These are phyloP conservation scores for Aphanomyces stellatus DNA, from an alignment of 352 stramenopile genomes.

Conservation along the genomic window DNA sequence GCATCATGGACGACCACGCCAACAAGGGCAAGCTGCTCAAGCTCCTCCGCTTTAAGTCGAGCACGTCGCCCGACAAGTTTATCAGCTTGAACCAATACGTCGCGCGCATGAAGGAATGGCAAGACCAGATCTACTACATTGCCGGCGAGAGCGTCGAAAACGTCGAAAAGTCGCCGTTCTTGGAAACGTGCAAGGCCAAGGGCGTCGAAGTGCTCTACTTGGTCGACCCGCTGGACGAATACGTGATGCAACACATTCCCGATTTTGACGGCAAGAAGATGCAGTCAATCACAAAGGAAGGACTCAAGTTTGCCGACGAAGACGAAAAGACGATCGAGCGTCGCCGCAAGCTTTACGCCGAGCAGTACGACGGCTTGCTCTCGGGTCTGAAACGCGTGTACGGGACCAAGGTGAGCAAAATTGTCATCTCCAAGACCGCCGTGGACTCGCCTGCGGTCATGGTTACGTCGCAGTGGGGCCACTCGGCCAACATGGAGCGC, in stretches of 20 bases:
- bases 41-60: conserved; percentile 96
- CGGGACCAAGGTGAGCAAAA: conserved; percentile 90
- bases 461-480: conserved; percentile 94
- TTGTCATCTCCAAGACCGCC: conserved; percentile 92
- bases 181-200: conserved; percentile 96
- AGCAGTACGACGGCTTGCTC: conserved; percentile 94
- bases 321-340: conserved; percentile 93
- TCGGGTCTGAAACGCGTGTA: conserved; percentile 96
- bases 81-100: conserved; percentile 96
- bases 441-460: conserved; percentile 93
- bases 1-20: conserved; percentile 95
- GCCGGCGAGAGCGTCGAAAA: conserved; percentile 90
- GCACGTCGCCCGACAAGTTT: conserved; percentile 87
- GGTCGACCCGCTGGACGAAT: conserved; percentile 98
- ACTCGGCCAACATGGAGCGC: conserved; percentile 99
- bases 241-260: conserved; percentile 91
- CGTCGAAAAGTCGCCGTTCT: conserved; percentile 93
- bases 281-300: conserved; percentile 96
- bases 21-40: conserved; percentile 95
- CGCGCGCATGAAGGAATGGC: conserved; percentile 97
- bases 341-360: conserved; percentile 93
- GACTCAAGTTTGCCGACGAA: conserved; percentile 98
- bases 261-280: conserved; percentile 96
- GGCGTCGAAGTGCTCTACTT: conserved; percentile 98
- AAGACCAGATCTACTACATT: conserved; percentile 99